These are phyloP conservation scores for Phycomyces blakesleeanus DNA, from an alignment of 192 early-diverging fungal species.

Conservation along the genomic window DNA sequence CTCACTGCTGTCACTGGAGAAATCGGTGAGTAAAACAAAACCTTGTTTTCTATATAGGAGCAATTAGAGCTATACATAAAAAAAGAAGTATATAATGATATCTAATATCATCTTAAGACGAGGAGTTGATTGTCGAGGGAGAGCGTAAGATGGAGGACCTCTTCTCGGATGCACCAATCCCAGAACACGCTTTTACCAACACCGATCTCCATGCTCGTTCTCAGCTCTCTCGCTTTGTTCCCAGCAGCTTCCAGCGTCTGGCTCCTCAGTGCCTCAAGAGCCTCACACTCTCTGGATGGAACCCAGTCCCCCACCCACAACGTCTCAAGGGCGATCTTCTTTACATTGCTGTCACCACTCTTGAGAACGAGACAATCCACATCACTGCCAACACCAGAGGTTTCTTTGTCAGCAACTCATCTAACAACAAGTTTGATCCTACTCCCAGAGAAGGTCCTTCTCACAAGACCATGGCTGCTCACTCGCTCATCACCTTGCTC, in stretches of 20 bases:
- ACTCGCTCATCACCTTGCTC: slow-evolving; percentile 68
- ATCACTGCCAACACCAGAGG: slow-evolving; percentile 83
- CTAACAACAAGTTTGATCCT: slow-evolving; percentile 63
- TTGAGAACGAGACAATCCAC: slow-evolving; percentile 78
- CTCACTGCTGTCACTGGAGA: slow-evolving; percentile 59
- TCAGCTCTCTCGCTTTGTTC: slow-evolving; percentile 53
- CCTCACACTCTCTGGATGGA: slow-evolving; percentile 86
- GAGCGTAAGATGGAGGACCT: slow-evolving; percentile 32
- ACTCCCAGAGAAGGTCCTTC: slow-evolving; percentile 32
- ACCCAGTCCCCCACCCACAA: slow-evolving; percentile 78
- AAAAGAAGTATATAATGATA: not conserved
- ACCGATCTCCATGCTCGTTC: slow-evolving; percentile 41
- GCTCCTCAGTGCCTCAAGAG: slow-evolving; percentile 66
- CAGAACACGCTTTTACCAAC: slow-evolving; percentile 47
- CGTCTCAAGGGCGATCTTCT: slow-evolving; percentile 83
- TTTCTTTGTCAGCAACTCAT: slow-evolving; percentile 86
- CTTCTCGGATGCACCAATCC: slow-evolving; percentile 30
- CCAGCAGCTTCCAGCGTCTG: slow-evolving; percentile 46
- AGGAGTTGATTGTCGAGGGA: slow-evolving; percentile 27
- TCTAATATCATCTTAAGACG: slow-evolving; percentile 21
- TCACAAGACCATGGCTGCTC: slow-evolving; percentile 44
- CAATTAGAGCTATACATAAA: no score
- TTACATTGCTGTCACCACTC: slow-evolving; percentile 83
- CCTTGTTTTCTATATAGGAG: no score
- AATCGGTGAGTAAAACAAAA: slow-evolving; percentile 45